Conservation (phyloP, 2,329 filamentous ascomycete genomes). For the Penicillium aurantiogriseum region DNA sequence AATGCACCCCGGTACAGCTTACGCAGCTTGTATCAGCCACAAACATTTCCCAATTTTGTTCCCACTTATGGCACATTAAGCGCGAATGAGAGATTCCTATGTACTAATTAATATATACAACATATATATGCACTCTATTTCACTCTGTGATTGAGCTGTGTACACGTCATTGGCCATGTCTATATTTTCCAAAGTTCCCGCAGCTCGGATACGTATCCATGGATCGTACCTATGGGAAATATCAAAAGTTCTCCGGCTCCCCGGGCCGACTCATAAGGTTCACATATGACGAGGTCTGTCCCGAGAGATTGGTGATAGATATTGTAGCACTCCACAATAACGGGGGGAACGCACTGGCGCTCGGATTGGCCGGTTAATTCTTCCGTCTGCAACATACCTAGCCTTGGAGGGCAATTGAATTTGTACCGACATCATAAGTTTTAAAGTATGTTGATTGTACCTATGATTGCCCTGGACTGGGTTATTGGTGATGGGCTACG, state of each 20-base stretch:
- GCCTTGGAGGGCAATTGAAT: background rate
- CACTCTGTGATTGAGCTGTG: background rate
- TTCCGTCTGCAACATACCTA: no score
- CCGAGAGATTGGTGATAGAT: background rate
- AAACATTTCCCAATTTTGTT: background rate
- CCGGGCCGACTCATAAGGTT: background rate
- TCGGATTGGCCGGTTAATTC: background rate
- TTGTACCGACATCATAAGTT: background rate
- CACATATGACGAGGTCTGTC: background rate
- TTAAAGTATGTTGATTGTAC: background rate
- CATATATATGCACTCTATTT: background rate
- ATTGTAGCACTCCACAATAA: background rate
- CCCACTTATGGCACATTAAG: background rate
- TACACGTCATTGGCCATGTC: background rate
- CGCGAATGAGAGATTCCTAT: background rate
- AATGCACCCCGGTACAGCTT: background rate
- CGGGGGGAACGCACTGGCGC: background rate
- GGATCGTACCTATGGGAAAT: background rate
- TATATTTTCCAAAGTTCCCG: background rate
- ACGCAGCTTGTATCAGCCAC: constrained; percentile 6
- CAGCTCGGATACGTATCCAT: background rate
- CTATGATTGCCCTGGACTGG: no score
- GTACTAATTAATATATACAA: no score
- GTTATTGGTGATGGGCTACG: background rate
- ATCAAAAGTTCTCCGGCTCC: background rate